Evolutionary conservation across 441 rosid genomes (phyloP), one percentile per base, ranked within the genome.

Genomic region (Erodium chrysanthum): DNA sequence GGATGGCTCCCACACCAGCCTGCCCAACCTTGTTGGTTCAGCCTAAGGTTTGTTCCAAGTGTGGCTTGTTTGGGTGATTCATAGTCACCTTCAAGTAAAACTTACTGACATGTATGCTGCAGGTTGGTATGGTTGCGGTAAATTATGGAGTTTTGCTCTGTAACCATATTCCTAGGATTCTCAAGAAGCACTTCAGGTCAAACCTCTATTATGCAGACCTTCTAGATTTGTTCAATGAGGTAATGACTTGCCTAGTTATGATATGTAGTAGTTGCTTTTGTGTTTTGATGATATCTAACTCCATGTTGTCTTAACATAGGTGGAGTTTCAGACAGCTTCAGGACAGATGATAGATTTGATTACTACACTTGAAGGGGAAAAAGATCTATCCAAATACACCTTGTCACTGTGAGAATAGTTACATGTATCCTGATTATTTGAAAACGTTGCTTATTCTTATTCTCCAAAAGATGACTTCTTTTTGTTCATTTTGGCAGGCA

Each of bases 301-400:
- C 46, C 40, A 23, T 65, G 31, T 17, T 40, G 2, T 58, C 62
- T 72, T 67, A 76, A 31, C 72, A 60, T 66, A 91, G 96, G 95
- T 89, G 40, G 97, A 89, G 81, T 83, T 91, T 66, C 97, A 89
- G 80, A 91, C 97, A 61, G 90, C 92, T 68, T 85, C 82, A 0
- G 97, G 97, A 69, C 95, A 91, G 82, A 89, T 89, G 96, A 89
- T 91, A 65, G 96, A 91, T 81, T 77, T 88, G 81, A 91, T 89
- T 71, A 91, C 96, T 59, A 86, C 90, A 33, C 77, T 86, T 11
- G 91, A 89, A 80, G 92, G 96, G 61, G 91, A 89, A 79, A 86
- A 88, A 74, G 92, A 91, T 80, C 71, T 92, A 68, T 79, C 92
- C 68, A 88, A 87, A 72, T 91, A 85, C 80, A 81, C 84, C 0